Evolutionary conservation across 768 basidiomycete species (phyloP), one percentile per base, ranked within the genome.

Genomic region (Pisolithus microcarpus): DNA sequence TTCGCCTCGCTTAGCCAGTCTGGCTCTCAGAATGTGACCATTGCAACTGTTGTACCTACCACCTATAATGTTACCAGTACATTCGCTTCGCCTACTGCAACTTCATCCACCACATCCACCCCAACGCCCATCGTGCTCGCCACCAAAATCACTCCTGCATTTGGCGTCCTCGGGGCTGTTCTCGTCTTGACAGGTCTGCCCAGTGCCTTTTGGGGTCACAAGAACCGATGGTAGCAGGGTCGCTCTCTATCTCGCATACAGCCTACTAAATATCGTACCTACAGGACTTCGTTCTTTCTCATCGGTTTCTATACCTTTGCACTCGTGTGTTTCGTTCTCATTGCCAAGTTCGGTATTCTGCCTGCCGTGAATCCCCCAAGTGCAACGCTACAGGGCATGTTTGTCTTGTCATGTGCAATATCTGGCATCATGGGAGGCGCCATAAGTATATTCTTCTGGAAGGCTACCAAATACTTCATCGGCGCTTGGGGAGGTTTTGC

Each of bases 271-370:
- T 44, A 52, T 43, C 43, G 43, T 46, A 50, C 61, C 56, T 56
- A 42, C 64, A 91, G 91, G 89, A 88, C 89, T 18, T 93, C 92
- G 11, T 87, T 94, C 74, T 95, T 96, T 70, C 75, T 97, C 60
- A 85, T 89, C 55, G 90, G 91, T 38, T 91, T 91, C 69, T 97
- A 96, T 70, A 81, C 88, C 42, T 75, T 93, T 42, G 79, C 91
- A 21, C 80, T 96, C 56, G 81, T 87, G 61, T 91, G 91, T 63
- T 74, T 90, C 61, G 85, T 91, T 56, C 80, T 98, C 60, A 90
- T 97, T 59, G 75, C 90, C 68, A 84, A 84, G 61, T 91, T 86
- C 63, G 94, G 94, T 43, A 85, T 97, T 54, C 68, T 91, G 38
- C 79, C 82, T n/a, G 81, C 88, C 43, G 71, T 95, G 55, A 86